Evolutionary conservation across 2,329 filamentous ascomycete species (phyloP).

Genomic region (Rosellinia necatrix): DNA sequence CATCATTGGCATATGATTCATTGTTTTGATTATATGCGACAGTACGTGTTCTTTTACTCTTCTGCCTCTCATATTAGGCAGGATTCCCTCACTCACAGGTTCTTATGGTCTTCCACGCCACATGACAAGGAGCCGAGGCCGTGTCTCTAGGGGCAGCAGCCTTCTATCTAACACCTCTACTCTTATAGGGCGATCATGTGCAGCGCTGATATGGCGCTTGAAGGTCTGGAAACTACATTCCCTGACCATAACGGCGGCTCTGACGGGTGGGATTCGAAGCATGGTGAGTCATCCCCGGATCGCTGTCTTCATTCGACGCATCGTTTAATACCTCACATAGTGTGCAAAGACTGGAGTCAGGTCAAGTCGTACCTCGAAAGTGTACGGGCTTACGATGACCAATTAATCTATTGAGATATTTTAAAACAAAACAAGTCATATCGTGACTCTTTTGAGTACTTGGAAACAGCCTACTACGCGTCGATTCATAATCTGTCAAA

Average conservation of each 20-base stretch:
- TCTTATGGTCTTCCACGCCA: no score
- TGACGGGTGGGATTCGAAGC: conserved; percentile 53
- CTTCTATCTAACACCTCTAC: background rate
- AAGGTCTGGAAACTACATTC: conserved; percentile 47
- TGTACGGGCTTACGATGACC: conserved; percentile 51
- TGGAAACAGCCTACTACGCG: no score
- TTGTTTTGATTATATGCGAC: conserved; percentile 54
- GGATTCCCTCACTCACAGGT: no score
- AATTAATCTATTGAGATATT: conserved; percentile 45
- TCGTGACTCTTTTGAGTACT: no score
- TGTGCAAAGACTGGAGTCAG: conserved; percentile 50
- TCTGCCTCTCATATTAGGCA: background rate
- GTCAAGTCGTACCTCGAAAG: conserved; percentile 50
- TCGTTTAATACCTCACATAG: conserved; percentile 30
- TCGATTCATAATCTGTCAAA: background rate
- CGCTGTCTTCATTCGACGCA: background rate
- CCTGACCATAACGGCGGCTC: conserved; percentile 52
- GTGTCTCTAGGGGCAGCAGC: no score
- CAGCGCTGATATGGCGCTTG: conserved; percentile 44
- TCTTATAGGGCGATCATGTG: conserved; percentile 47
- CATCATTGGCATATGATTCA: conserved; percentile 55
- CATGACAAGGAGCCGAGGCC: no score
- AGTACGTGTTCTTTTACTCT: conserved; percentile 28
- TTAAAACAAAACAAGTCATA: no score
- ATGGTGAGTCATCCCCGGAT: conserved; percentile 40